Evolutionary conservation across 345 rosid genomes (phyloP).

Genomic region (Geranium rotundifolium): DNA sequence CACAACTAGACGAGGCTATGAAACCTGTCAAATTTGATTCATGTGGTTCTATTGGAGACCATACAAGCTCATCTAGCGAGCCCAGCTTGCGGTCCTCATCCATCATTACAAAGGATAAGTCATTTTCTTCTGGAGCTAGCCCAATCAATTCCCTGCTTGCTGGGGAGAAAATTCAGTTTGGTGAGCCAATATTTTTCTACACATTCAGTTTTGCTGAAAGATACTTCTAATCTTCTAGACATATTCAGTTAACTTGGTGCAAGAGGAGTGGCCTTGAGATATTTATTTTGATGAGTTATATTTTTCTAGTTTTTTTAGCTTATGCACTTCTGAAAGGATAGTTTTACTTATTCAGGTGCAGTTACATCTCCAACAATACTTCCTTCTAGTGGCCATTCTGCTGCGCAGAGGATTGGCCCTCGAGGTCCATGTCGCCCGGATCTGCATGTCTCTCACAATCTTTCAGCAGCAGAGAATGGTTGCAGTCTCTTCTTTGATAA

Average conservation of each 20-base stretch:
- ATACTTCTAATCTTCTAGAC: neutral
- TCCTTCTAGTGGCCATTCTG: slow-evolving; percentile 34
- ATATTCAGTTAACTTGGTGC: neutral
- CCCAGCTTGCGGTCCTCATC: slow-evolving; percentile 44
- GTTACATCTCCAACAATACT: slow-evolving; percentile 79
- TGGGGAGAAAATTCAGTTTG: slow-evolving; percentile 96
- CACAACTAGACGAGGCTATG: slow-evolving; percentile 89
- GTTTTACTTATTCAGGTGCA: slow-evolving; percentile 46
- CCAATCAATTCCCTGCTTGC: slow-evolving; percentile 81
- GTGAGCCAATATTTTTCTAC: slow-evolving; percentile 32
- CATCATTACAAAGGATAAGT: slow-evolving; percentile 42
- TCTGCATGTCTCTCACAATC: slow-evolving; percentile 32
- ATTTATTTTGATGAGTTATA: neutral
- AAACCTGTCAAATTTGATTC: slow-evolving; percentile 63
- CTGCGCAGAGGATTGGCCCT: slow-evolving; percentile 51
- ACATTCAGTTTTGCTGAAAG: neutral
- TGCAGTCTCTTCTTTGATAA: slow-evolving; percentile 62
- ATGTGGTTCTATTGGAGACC: slow-evolving; percentile 55
- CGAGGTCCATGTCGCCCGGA: slow-evolving; percentile 41
- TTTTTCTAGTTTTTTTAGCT: neutral
- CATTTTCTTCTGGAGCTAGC: slow-evolving; percentile 52
- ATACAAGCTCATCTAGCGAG: slow-evolving; percentile 34
- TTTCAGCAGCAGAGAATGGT: slow-evolving; percentile 32
- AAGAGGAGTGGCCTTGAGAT: too few relatives aligned
- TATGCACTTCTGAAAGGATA: slow-evolving; percentile 5